Evolutionary conservation across 257 asterid species (phyloP).

Genomic region (Cinchona pubescens): DNA sequence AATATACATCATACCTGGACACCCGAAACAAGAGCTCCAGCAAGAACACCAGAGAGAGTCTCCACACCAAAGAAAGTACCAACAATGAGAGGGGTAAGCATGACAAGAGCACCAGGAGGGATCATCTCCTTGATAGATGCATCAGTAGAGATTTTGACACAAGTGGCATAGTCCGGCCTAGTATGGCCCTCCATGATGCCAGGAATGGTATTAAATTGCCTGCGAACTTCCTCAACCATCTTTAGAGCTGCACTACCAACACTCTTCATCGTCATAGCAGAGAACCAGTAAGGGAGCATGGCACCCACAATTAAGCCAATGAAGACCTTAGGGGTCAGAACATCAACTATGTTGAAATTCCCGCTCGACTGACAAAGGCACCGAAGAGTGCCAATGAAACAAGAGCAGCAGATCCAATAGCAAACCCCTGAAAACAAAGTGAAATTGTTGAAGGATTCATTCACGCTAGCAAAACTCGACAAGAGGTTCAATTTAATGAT

Average conservation of each 20-base stretch:
- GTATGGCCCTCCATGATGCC: conserved; percentile 74
- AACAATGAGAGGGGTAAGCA: conserved; percentile 84
- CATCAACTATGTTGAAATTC: conserved; percentile 62
- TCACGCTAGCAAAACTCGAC: not conserved
- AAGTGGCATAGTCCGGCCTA: conserved; percentile 81
- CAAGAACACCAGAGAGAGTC: conserved; percentile 85
- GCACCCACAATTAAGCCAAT: conserved; percentile 84
- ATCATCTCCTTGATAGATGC: conserved; percentile 90
- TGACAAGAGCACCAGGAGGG: conserved; percentile 91
- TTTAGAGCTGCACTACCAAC: conserved; percentile 86
- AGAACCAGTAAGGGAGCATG: conserved; percentile 94
- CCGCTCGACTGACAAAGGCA: conserved; percentile 93
- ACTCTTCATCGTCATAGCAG: conserved; percentile 97
- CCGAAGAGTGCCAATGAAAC: conserved; percentile 84
- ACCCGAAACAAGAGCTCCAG: conserved; percentile 89
- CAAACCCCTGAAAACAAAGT: conserved; percentile 59
- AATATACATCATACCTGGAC: conserved; percentile 57
- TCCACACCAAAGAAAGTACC: conserved; percentile 83
- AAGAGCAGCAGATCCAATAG: conserved; percentile 88
- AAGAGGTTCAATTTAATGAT: not conserved
- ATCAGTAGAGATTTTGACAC: conserved; percentile 86
- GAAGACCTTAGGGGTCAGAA: conserved; percentile 79
- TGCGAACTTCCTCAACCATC: conserved; percentile 88
- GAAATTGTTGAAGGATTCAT: not conserved
- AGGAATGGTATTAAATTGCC: conserved; percentile 84